Evolutionary conservation across 169 alveolate species (phyloP).

Genomic region (Hammondia hammondi): DNA sequence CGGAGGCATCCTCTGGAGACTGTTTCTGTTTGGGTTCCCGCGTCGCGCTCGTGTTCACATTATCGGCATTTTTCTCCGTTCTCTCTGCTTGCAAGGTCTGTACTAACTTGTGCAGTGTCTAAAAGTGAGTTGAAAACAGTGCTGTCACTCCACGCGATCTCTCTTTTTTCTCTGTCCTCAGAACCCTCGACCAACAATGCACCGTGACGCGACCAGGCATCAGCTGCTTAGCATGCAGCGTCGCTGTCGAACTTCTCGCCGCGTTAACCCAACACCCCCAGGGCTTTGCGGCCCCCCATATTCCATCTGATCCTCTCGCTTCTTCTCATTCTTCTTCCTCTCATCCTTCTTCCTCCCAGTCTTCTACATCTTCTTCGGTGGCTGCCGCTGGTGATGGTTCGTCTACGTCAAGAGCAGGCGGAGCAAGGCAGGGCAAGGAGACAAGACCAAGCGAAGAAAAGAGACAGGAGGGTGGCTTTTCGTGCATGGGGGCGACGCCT

Average conservation of each 20-base stretch:
- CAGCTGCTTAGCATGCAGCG: conserved; percentile 83
- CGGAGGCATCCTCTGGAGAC: no score
- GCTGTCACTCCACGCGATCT: no score
- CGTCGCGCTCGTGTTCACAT: no score
- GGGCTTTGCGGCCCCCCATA: conserved; percentile 70
- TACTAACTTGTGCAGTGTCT: no score
- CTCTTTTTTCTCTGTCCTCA: not conserved
- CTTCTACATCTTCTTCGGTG: not conserved
- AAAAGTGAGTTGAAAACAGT: no score
- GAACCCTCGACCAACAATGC: conserved; percentile 93
- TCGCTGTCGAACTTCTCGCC: conserved; percentile 89
- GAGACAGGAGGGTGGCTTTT: conserved; percentile 13
- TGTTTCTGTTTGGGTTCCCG: no score
- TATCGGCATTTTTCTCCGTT: no score
- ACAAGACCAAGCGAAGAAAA: conserved; percentile 29
- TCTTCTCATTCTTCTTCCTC: not conserved
- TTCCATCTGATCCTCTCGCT: conserved; percentile 44
- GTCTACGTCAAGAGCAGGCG: not conserved
- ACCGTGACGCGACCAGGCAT: conserved; percentile 95
- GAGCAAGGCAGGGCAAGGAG: not conserved
- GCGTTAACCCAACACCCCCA: conserved; percentile 83
- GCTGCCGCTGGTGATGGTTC: not conserved
- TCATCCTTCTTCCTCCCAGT: not conserved
- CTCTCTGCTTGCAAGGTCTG: not conserved
- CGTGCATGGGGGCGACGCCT: conserved; percentile 71